A percentile compares a stretch with the other conserved stretches of the same genome.
These are phyloP conservation scores for Tephrocybe sp. DNA, from an alignment of 768 basidiomycete species.

Conservation along the genomic window DNA sequence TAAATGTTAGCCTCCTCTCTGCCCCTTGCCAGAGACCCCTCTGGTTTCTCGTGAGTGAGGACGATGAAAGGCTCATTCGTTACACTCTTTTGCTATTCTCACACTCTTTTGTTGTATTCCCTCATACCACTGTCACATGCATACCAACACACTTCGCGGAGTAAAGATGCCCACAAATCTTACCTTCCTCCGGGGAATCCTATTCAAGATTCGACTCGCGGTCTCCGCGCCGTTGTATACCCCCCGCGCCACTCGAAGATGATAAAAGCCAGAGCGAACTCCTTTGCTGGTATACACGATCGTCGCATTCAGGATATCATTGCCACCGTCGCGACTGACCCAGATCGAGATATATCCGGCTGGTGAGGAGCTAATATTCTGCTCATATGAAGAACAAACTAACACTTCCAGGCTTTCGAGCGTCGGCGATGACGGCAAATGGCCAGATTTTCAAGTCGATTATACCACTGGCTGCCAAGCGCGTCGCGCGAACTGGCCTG, in stretches of 20 bases:
- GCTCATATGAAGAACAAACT: no score
- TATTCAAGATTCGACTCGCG: background rate
- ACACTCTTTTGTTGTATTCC: background rate
- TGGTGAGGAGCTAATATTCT: constrained; percentile 8
- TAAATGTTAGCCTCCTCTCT: background rate
- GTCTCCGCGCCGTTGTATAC: background rate
- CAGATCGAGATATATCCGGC: constrained; percentile 13
- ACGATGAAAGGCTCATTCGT: constrained; percentile 13
- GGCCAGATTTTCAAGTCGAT: constrained; percentile 44
- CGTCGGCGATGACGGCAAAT: constrained; percentile 33
- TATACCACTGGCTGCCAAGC: constrained; percentile 54
- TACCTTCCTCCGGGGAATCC: background rate
- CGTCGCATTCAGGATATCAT: constrained; percentile 19
- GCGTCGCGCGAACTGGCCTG: constrained; percentile 58
- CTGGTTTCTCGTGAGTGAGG: background rate
- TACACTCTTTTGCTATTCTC: constrained; percentile 21
- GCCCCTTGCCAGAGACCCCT: background rate
- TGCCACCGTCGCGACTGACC: constrained; percentile 1
- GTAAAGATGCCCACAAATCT: background rate
- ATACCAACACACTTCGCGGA: background rate
- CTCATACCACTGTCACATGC: constrained; percentile 7
- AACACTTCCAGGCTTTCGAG: constrained; percentile 16
- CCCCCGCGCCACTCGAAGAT: constrained; percentile 25
- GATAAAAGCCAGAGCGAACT: constrained; percentile 29
- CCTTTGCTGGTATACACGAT: constrained; percentile 12